phyloP scores from a whole-genome alignment of 139 green algal species.

The Yamagishiella unicocca region DNA sequence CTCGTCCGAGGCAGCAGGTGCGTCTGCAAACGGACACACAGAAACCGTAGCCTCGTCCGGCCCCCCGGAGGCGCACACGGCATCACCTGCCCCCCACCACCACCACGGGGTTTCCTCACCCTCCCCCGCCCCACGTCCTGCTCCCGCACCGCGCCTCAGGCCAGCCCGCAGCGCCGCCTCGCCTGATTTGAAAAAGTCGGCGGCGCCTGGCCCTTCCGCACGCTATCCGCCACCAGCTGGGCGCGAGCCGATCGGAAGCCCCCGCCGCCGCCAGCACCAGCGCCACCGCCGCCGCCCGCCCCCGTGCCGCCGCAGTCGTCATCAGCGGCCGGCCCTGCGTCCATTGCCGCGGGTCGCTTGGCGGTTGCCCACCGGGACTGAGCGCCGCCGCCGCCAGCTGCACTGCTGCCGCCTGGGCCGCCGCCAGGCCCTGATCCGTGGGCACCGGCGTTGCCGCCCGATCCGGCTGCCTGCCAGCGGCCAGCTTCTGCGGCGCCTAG shows the following conservation, averaged over 20 bases:
- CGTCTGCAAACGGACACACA: too few relatives aligned
- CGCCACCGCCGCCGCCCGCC: background rate
- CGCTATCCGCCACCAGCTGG: slow-evolving; percentile 58
- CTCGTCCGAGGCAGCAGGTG: too few relatives aligned
- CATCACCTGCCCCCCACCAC: too few relatives aligned
- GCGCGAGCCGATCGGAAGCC: slow-evolving; percentile 64
- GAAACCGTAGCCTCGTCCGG: too few relatives aligned
- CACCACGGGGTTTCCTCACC: too few relatives aligned
- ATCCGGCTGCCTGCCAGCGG: background rate
- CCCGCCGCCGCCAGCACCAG: background rate
- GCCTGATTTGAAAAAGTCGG: slow-evolving; percentile 37
- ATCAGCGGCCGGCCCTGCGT: background rate
- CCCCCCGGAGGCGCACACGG: too few relatives aligned
- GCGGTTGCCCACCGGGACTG: background rate
- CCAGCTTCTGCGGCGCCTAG: too few relatives aligned
- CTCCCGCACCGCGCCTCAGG: too few relatives aligned
- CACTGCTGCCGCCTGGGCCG: background rate
- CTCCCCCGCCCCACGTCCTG: too few relatives aligned
- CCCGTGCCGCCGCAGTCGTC: background rate
- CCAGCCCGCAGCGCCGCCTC: background rate
- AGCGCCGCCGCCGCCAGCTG: background rate
- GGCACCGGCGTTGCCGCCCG: too few relatives aligned
- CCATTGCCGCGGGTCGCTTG: background rate
- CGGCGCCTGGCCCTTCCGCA: slow-evolving; percentile 59
- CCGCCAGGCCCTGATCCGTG: background rate